phyloP scores from a whole-genome alignment of 805 yeast genomes.

The Saturnispora kantuleensis region DNA sequence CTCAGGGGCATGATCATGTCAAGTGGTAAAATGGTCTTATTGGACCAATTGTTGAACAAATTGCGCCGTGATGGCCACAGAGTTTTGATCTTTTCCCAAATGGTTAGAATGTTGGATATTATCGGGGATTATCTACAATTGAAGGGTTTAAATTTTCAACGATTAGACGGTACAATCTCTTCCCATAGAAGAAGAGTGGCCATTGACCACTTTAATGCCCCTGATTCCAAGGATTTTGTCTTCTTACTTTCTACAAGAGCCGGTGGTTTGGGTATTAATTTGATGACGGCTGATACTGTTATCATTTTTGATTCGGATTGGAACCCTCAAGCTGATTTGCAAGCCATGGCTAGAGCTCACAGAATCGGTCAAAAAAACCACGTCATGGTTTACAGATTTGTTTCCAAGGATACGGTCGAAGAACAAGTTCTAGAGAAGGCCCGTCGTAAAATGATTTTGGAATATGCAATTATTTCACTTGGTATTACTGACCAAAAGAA shows the following conservation, averaged over 20 bases:
- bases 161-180: slow-evolving; percentile 95
- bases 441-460: slow-evolving; percentile 94
- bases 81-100: slow-evolving; percentile 89
- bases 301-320: slow-evolving; percentile 97
- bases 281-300: slow-evolving; percentile 99
- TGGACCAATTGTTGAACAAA: slow-evolving; percentile 80
- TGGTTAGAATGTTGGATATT: slow-evolving; percentile 95
- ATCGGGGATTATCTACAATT: slow-evolving; percentile 86
- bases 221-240: slow-evolving; percentile 84
- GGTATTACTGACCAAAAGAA: slow-evolving; percentile 77
- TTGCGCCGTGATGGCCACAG: slow-evolving; percentile 91
- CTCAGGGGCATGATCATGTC: slow-evolving; percentile 92
- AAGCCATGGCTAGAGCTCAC: slow-evolving; percentile 99
- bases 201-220: slow-evolving; percentile 93
- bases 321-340: slow-evolving; percentile 99
- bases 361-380: slow-evolving; percentile 99
- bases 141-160: slow-evolving; percentile 80
- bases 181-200: slow-evolving; percentile 89
- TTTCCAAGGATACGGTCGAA: slow-evolving; percentile 96
- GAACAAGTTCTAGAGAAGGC: slow-evolving; percentile 97
- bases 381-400: slow-evolving; percentile 94
- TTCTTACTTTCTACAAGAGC: slow-evolving; percentile 92
- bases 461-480: slow-evolving; percentile 91
- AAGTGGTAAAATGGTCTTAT: slow-evolving; percentile 94
- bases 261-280: slow-evolving; percentile 96